phyloP scores from a whole-genome alignment of 306 rosid genomes.

The Dicorynia guianensis region DNA sequence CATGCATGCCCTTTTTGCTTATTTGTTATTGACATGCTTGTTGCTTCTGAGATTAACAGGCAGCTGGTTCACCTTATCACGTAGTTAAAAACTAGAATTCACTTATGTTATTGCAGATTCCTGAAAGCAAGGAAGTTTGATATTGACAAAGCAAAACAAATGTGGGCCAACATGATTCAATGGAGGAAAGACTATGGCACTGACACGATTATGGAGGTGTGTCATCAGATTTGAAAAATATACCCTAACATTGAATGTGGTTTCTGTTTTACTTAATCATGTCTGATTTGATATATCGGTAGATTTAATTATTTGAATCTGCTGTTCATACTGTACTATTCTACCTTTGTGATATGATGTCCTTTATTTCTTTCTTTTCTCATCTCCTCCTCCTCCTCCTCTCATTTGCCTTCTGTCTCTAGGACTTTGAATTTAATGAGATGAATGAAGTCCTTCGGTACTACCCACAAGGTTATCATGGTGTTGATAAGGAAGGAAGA shows the following conservation, averaged over 20 bases:
- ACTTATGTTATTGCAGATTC: conserved; percentile 63
- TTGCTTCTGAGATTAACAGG: background rate
- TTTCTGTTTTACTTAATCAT: conserved; percentile 31
- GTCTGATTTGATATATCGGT: conserved; percentile 14
- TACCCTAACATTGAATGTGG: conserved; percentile 3
- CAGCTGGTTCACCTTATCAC: conserved; percentile 27
- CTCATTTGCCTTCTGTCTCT: conserved; percentile 18
- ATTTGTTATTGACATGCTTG: conserved; percentile 16
- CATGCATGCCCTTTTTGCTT: background rate
- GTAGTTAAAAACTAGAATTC: conserved; percentile 23
- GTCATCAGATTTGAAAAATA: conserved; percentile 34
- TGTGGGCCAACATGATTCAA: conserved; percentile 94
- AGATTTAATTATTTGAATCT: conserved; percentile 19
- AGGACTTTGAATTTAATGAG: conserved; percentile 90
- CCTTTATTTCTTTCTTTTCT: background rate
- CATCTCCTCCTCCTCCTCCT: background rate
- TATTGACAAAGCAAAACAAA: conserved; percentile 80
- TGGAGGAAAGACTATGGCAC: conserved; percentile 92
- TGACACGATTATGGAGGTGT: conserved; percentile 84
- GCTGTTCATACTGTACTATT: conserved; percentile 20
- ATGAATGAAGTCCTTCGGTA: conserved; percentile 68
- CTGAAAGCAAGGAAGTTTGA: conserved; percentile 94
- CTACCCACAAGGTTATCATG: conserved; percentile 94
- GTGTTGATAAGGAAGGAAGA: conserved; percentile 91
- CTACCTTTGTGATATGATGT: background rate